Percentiles rank a stretch among this genome's conserved stretches.
These are phyloP conservation scores for Psidium guajava DNA, from an alignment of 345 rosid genomes.

Conservation along the genomic window DNA sequence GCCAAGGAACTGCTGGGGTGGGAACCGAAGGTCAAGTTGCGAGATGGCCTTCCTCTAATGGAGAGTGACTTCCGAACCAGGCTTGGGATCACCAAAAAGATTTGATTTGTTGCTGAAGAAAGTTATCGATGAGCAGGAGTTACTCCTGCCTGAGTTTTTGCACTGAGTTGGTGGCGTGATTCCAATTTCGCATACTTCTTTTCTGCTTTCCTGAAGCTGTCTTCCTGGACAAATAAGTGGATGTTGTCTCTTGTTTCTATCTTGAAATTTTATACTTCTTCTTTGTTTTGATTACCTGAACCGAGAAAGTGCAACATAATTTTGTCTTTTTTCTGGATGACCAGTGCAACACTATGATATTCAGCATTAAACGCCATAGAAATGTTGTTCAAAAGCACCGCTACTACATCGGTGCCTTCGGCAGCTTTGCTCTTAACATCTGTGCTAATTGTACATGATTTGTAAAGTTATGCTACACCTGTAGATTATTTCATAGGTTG, in stretches of 20 bases:
- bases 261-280: background rate
- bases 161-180: background rate
- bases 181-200: too few relatives aligned
- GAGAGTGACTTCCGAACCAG: constrained; percentile 79
- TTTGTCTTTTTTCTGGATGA: background rate
- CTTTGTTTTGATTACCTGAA: background rate
- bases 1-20: constrained; percentile 82
- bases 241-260: background rate
- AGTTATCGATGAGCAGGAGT: background rate
- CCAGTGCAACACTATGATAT: background rate
- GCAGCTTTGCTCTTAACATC: background rate
- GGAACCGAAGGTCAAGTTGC: constrained; percentile 84
- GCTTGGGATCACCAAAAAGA: constrained; percentile 46
- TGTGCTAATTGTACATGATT: background rate
- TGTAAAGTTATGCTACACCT: background rate
- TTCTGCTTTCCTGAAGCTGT: background rate
- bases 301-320: background rate
- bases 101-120: constrained; percentile 4
- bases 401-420: background rate
- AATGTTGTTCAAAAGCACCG: background rate
- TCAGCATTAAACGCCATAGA: background rate
- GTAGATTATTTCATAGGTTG: background rate
- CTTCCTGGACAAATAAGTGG: background rate
- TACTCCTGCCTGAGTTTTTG: background rate
- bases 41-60: constrained; percentile 85